Evolutionary conservation across 129 eudicot genomes (phyloP).

Genomic region (Helianthus annuus): HanXRQr2.0-SUNRISE NC_035443.2:145334841-145335340

Average conservation of each 20-base stretch:
- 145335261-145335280: not conserved
- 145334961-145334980: slow-evolving; percentile 12
- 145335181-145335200: not conserved
- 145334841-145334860: slow-evolving; percentile 62
- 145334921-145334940: slow-evolving; percentile 11
- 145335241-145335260: not conserved
- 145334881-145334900: slow-evolving; percentile 88
- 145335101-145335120: slow-evolving; percentile 1
- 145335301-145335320: too few relatives aligned
- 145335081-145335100: slow-evolving; percentile 8
- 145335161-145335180: not conserved
- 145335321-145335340: too few relatives aligned
- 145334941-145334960: not conserved
- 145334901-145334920: slow-evolving; percentile 12
- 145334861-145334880: slow-evolving; percentile 90
- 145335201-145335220: not conserved
- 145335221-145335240: not conserved
- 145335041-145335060: slow-evolving; percentile 52
- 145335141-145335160: slow-evolving; percentile 2
- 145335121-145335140: not conserved
- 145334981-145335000: slow-evolving; percentile 87
- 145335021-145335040: slow-evolving; percentile 83
- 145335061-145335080: slow-evolving; percentile 3
- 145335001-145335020: slow-evolving; percentile 79
- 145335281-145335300: not conserved